phyloP scores from a whole-genome alignment of 305 asterid genomes.

The Fraxinus floribunda region DNA sequence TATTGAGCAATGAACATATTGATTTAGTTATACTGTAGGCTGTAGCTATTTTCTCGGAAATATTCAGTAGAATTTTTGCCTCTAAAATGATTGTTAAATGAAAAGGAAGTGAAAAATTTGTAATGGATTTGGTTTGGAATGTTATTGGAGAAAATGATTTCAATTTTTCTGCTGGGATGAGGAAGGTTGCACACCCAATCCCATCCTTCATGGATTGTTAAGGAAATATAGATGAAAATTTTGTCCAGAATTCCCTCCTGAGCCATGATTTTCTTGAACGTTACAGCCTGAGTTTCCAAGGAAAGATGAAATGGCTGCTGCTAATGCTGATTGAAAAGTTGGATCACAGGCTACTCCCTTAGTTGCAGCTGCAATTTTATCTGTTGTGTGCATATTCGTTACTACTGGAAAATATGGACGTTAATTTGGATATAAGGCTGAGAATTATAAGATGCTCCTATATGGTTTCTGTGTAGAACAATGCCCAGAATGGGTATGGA shows the following conservation, averaged over 20 bases:
- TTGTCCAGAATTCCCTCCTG: constrained; percentile 20
- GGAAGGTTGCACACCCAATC: constrained; percentile 31
- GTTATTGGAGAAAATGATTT: constrained; percentile 19
- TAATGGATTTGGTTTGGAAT: neutral
- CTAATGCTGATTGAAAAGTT: constrained; percentile 37
- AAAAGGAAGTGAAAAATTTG: neutral
- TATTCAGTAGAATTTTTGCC: neutral
- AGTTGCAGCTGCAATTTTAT: constrained; percentile 26
- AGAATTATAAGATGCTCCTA: neutral
- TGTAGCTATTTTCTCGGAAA: neutral
- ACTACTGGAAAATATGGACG: neutral
- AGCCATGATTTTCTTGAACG: constrained; percentile 17
- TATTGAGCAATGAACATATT: neutral
- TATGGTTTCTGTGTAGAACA: constrained; percentile 12
- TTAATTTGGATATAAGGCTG: constrained; percentile 11
- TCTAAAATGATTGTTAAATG: neutral
- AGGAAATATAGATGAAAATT: constrained; percentile 22
- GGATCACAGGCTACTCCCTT: constrained; percentile 38
- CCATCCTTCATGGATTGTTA: constrained; percentile 24
- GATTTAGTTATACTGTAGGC: neutral
- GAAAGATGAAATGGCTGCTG: constrained; percentile 40
- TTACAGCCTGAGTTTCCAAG: constrained; percentile 24
- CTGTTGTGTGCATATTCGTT: constrained; percentile 6
- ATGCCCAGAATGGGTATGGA: neutral
- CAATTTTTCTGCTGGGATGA: constrained; percentile 26